phyloP scores from a whole-genome alignment of 352 stramenopile species.

The Phytophthora tentaculata region DNA sequence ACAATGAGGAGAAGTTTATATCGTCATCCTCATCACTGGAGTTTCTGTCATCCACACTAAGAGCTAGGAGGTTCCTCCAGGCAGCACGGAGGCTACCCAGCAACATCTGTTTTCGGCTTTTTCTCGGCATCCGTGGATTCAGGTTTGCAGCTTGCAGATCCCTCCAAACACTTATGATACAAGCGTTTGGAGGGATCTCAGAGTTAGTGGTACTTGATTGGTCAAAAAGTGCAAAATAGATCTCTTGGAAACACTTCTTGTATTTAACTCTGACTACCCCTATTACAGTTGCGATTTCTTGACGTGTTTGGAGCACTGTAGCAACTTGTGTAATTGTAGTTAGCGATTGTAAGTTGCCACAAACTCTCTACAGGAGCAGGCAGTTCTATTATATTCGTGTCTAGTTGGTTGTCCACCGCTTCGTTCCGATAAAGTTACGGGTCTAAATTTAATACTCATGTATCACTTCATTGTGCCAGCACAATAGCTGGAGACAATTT shows the following conservation, averaged over 20 bases:
- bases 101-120: neutral
- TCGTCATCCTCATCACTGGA: neutral
- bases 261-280: neutral
- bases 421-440: no score
- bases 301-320: no score
- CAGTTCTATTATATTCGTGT: no score
- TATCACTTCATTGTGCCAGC: no score
- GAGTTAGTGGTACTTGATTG: neutral
- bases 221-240: neutral
- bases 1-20: neutral
- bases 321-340: no score
- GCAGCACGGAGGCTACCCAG: neutral
- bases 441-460: no score
- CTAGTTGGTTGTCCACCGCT: no score
- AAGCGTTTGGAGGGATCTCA: neutral
- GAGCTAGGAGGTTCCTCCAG: neutral
- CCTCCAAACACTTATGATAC: no score
- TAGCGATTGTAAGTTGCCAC: no score
- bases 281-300: no score
- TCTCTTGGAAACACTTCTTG: neutral
- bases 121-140: neutral
- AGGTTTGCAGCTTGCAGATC: neutral
- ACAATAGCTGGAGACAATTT: no score
- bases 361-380: no score
- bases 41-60: neutral